Evolutionary conservation across 768 basidiomycete genomes (phyloP).

Genomic region (Collybia sp.): DNA sequence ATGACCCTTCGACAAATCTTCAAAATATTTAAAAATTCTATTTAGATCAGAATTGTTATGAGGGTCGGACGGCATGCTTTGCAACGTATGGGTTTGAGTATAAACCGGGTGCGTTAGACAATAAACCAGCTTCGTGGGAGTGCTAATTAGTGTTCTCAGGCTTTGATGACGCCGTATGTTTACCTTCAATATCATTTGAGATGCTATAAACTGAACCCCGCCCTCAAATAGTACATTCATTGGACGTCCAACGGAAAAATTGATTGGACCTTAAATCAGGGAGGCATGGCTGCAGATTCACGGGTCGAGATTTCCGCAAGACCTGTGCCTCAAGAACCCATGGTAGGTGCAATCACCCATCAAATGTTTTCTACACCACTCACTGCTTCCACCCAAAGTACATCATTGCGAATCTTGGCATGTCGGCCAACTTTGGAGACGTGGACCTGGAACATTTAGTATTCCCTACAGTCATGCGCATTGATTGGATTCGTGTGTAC

Average conservation of each 20-base stretch:
- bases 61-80: conserved; percentile 46
- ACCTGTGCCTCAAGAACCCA: conserved; percentile 78
- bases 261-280: conserved; percentile 66
- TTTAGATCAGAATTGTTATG: conserved; percentile 69
- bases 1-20: background rate
- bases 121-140: conserved; percentile 2
- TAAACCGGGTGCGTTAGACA: conserved; percentile 43
- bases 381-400: conserved; percentile 50
- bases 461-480: conserved; percentile 70
- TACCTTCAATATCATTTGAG: background rate
- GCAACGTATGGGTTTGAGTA: conserved; percentile 83
- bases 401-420: conserved; percentile 80
- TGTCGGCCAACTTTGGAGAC: conserved; percentile 70
- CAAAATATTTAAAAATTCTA: background rate
- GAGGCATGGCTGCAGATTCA: conserved; percentile 54
- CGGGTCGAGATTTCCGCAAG: conserved; percentile 59
- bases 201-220: conserved; percentile 1
- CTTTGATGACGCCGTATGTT: conserved; percentile 49
- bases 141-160: conserved; percentile 20
- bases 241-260: conserved; percentile 65
- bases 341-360: conserved; percentile 39
- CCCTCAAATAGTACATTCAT: conserved; percentile 55
- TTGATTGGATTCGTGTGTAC: conserved; percentile 92
- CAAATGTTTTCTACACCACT: background rate
- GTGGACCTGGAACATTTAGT: conserved; percentile 68